These are phyloP conservation scores for Boletus hoseneyae DNA, from an alignment of 1,284 basidiomycete species.

Conservation along the genomic window DNA sequence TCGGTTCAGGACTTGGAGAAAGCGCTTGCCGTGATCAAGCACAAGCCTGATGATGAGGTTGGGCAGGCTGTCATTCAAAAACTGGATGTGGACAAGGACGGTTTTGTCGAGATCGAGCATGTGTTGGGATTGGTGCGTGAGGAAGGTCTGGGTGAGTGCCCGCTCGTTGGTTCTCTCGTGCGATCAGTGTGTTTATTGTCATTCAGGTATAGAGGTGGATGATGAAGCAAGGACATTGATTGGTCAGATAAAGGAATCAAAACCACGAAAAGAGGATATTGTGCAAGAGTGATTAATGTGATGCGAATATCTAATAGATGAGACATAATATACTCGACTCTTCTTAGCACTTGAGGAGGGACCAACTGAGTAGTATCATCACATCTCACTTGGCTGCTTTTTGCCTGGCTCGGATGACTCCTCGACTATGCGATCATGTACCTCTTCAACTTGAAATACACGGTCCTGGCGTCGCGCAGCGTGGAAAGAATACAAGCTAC, in stretches of 20 bases:
- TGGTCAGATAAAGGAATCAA: constrained; percentile 70
- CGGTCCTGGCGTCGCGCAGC: too few species aligned
- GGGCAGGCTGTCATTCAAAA: constrained; percentile 89
- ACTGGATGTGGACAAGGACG: constrained; percentile 94
- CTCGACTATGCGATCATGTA: too few species aligned
- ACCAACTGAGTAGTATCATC: too few species aligned
- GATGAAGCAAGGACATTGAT: constrained; percentile 72
- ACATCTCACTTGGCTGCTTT: too few species aligned
- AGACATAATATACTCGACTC: constrained; percentile 15
- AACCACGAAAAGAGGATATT: constrained; percentile 84
- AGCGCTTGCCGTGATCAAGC: constrained; percentile 91
- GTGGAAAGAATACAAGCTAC: constrained; percentile 11
- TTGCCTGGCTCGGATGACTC: too few species aligned
- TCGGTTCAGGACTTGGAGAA: constrained; percentile 88
- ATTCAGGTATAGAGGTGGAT: constrained; percentile 61
- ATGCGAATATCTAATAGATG: constrained; percentile 6
- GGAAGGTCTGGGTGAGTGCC: constrained; percentile 64
- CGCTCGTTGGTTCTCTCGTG: not conserved
- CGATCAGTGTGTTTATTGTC: not conserved
- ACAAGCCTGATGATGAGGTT: constrained; percentile 89
- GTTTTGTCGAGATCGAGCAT: constrained; percentile 87
- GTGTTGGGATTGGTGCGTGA: constrained; percentile 76
- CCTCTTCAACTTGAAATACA: too few species aligned
- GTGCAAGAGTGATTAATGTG: constrained; percentile 59
- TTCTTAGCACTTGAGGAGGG: not conserved